These are phyloP conservation scores for Ustilago crameri DNA, from an alignment of 1,284 basidiomycete genomes.

Conservation along the genomic window DNA sequence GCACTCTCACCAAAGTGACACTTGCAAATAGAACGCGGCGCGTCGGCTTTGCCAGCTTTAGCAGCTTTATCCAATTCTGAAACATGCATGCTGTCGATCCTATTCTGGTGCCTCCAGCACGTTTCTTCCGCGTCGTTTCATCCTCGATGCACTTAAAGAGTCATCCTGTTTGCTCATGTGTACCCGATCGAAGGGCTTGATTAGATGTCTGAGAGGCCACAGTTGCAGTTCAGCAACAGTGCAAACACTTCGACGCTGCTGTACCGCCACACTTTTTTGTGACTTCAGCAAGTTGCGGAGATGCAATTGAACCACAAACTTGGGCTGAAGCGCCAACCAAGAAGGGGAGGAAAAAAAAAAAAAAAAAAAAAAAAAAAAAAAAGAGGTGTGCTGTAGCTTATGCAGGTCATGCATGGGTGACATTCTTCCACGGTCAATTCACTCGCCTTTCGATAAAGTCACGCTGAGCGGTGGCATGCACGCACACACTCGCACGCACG, in stretches of 20 bases:
- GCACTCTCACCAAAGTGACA: not conserved
- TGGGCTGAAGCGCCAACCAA: not conserved
- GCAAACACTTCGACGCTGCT: too few species aligned
- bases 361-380: too few species aligned
- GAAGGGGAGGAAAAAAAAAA: too few species aligned
- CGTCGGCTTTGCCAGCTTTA: not conserved
- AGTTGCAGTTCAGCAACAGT: too few species aligned
- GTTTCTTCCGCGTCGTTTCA: not conserved
- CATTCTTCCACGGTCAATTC: not conserved
- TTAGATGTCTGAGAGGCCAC: too few species aligned
- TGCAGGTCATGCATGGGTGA: not conserved
- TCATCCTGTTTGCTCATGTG: too few species aligned
- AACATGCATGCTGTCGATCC: slow-evolving; percentile 41
- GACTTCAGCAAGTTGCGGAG: not conserved
- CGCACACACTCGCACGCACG: slow-evolving; percentile 4
- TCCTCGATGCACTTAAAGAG: not conserved
- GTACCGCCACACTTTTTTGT: not conserved
- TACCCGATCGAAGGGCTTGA: too few species aligned
- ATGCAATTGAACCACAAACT: not conserved
- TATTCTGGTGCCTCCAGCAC: not conserved
- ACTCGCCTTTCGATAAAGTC: not conserved
- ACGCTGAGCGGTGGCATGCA: not conserved
- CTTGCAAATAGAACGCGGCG: not conserved
- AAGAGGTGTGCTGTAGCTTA: not conserved
- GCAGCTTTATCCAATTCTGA: slow-evolving; percentile 13